Conservation (phyloP, 768 basidiomycete genomes). For the Russula brevipes region DNA sequence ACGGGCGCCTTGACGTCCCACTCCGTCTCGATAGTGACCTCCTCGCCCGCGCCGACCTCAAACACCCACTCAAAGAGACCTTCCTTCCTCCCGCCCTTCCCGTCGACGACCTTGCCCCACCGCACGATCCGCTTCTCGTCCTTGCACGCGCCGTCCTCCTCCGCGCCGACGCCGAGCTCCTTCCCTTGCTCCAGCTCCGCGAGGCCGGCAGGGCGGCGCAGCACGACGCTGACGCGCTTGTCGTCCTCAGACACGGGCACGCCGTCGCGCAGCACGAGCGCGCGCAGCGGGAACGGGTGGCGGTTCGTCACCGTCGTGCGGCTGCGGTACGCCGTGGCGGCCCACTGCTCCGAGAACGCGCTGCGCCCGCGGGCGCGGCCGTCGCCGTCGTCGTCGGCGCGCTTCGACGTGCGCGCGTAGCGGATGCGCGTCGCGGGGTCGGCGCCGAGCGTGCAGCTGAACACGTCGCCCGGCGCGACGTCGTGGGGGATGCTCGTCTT, state of each 20-base stretch:
- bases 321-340: conserved; percentile 40
- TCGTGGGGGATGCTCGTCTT: conserved; percentile 46
- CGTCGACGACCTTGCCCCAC: conserved; percentile 38
- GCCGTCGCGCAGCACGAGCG: conserved; percentile 45
- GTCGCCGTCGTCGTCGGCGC: conserved; percentile 27
- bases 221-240: conserved; percentile 40
- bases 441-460: conserved; percentile 50
- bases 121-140: conserved; percentile 31
- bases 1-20: conserved; percentile 50
- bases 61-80: conserved; percentile 54
- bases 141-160: neutral
- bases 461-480: conserved; percentile 46
- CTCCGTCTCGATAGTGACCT: conserved; percentile 41
- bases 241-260: conserved; percentile 39
- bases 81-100: conserved; percentile 48
- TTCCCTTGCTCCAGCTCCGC: conserved; percentile 42
- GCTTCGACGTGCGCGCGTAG: conserved; percentile 41
- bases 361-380: conserved; percentile 30
- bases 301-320: conserved; percentile 43
- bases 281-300: conserved; percentile 41
- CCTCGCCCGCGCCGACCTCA: conserved; percentile 40
- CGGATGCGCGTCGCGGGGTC: conserved; percentile 32
- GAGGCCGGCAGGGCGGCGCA: conserved; percentile 45
- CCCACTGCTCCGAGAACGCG: conserved; percentile 41
- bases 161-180: conserved; percentile 30